Evolutionary conservation across 495 filamentous ascomycete species (phyloP), one percentile per base, ranked within the genome.

Genomic region (Podospora pseudoanserina): DNA sequence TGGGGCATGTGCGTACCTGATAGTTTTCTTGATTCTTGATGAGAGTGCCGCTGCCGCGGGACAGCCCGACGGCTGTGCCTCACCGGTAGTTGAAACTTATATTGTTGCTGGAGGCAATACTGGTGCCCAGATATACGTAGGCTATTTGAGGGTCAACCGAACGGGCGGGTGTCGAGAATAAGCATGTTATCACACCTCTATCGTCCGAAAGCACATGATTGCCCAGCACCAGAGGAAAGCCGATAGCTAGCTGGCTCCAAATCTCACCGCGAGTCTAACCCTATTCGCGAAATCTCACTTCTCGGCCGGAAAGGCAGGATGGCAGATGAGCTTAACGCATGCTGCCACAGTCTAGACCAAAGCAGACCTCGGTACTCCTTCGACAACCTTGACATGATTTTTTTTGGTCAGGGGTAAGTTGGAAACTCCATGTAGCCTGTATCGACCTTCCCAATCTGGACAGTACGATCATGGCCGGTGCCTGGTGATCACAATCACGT

Each of bases 401-500:
- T 11, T 49, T 16, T 49, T 49, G 13, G 39, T 49, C 39, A 49
- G 39, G 39, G 39, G 39, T 49, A 49, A 49, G 39, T 49, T 49
- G 39, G 39, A 6, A 49, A 49, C 39, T 11, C 39, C 39, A 0
- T 49, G 55, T 58, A 58, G n/a, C 13, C 23, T 19, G 13, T 58
- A 58, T 20, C 23, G n/a, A 58, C 55, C 55, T 58, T 58, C 55
- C 55, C 23, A 9, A 58, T 58, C 18, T 5, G 55, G 55, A 20
- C n/a, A 26, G 11, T n/a, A 26, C 3, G 55, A 15, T 58, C n/a
- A 11, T 58, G 55, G 55, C n/a, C 23, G 23, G 23, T 58, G n/a
- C 55, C 55, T 26, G 55, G 55, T 58, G 55, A 58, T 58, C 55
- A n/a, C 13, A 58, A 18, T 58, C 55, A 58, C 55, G 18, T 26